Evolutionary conservation across 23 red algal genomes (phyloP).

Genomic region (Gracilaria vermiculophylla): DNA sequence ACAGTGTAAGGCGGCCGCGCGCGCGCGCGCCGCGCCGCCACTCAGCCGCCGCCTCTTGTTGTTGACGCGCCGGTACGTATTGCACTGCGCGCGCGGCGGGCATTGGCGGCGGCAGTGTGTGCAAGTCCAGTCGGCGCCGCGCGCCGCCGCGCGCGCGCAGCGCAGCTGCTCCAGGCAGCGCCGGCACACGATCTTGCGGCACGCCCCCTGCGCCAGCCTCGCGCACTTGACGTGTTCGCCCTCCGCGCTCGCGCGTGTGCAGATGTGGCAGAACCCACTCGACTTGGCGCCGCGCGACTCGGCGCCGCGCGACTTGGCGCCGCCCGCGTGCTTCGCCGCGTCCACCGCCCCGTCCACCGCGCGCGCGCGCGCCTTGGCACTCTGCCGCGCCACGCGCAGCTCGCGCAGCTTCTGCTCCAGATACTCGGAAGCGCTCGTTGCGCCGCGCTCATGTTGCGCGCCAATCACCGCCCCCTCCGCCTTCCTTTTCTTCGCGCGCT

Average conservation of each 20-base stretch:
- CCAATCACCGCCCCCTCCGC: too few relatives aligned
- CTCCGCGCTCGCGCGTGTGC: conserved; percentile 1
- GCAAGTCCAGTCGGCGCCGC: conserved; percentile 9
- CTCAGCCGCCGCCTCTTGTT: not conserved
- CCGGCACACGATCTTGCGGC: conserved; percentile 42
- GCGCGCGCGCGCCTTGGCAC: not conserved
- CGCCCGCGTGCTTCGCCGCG: not conserved
- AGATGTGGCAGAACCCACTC: conserved; percentile 63
- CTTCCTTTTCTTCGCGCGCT: too few relatives aligned
- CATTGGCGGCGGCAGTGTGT: conserved; percentile 40
- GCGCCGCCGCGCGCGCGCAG: not conserved
- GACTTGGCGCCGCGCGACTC: too few relatives aligned
- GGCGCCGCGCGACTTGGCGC: not conserved
- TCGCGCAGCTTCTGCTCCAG: not conserved
- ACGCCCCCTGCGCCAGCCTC: not conserved
- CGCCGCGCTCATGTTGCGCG: too few relatives aligned
- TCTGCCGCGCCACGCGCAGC: not conserved
- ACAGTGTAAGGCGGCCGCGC: too few relatives aligned
- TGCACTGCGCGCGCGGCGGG: conserved; percentile 35
- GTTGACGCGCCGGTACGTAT: conserved; percentile 47
- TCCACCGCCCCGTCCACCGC: not conserved
- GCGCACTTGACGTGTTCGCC: conserved; percentile 7
- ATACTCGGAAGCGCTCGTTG: not conserved
- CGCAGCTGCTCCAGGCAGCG: not conserved
- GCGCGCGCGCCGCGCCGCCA: not conserved